These are phyloP conservation scores for Phytophthora litchii DNA, from an alignment of 352 stramenopile species.

Conservation along the genomic window DNA sequence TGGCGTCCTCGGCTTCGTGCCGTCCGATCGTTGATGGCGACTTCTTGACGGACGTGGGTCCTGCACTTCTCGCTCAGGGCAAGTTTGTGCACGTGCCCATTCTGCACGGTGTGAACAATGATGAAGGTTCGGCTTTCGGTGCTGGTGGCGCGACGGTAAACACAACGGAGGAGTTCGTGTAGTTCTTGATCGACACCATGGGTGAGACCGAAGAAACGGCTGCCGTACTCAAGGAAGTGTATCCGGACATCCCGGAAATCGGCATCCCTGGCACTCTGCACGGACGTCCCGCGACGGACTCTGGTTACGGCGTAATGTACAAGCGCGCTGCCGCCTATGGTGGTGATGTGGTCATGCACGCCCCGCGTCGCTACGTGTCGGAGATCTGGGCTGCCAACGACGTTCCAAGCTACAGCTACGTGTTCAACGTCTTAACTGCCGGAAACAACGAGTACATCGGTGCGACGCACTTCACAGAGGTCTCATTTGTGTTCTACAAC, in stretches of 20 bases:
- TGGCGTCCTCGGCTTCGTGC: constrained; percentile 15
- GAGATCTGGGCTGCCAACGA: constrained; percentile 30
- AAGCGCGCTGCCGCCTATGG: constrained; percentile 25
- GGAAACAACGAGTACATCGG: constrained; percentile 16
- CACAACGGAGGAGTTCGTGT: constrained; percentile 29
- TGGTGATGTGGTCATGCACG: constrained; percentile 27
- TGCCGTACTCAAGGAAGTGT: constrained; percentile 13
- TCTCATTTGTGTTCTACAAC: constrained; percentile 41
- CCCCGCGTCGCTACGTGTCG: constrained; percentile 21
- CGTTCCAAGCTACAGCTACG: constrained; percentile 34
- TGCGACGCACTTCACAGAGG: constrained; percentile 33
- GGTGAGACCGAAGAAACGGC: constrained; percentile 15
- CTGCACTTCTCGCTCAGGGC: constrained; percentile 25
- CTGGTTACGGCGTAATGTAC: constrained; percentile 24
- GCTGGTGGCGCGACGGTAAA: constrained; percentile 7
- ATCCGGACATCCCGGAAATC: constrained; percentile 24
- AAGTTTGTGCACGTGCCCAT: constrained; percentile 41
- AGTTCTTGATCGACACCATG: constrained; percentile 19
- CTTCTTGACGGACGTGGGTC: constrained; percentile 15
- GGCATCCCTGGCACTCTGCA: constrained; percentile 24
- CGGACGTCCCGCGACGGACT: constrained; percentile 7
- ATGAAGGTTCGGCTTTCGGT: constrained; percentile 33
- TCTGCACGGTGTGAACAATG: constrained; percentile 33
- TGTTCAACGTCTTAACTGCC: constrained; percentile 28
- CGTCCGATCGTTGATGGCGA: constrained; percentile 35